Evolutionary conservation across 306 rosid species (phyloP).

Genomic region (Medicago ruthenica): DNA sequence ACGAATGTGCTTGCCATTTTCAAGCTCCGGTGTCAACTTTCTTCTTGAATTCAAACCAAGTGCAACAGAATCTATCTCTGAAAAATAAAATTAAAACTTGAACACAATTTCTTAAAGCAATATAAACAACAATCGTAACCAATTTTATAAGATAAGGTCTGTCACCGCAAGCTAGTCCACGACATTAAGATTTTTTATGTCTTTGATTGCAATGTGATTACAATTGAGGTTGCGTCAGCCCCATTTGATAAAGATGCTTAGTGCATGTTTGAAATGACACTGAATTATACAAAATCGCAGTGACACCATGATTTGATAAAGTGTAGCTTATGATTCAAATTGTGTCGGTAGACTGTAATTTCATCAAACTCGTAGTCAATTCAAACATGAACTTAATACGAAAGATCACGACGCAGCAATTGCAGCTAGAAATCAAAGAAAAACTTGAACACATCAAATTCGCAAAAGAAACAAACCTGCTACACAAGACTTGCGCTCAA

Average conservation of each 20-base stretch:
- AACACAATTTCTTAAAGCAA: not conserved
- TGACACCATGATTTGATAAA: no score
- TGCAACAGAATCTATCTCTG: slow-evolving; percentile 25
- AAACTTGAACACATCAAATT: slow-evolving; percentile 1
- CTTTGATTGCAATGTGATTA: not conserved
- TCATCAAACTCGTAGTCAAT: not conserved
- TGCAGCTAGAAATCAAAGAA: not conserved
- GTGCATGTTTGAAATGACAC: not conserved
- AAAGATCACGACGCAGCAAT: not conserved
- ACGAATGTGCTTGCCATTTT: slow-evolving; percentile 38
- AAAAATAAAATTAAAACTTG: not conserved
- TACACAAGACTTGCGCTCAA: slow-evolving; percentile 47
- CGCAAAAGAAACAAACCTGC: slow-evolving; percentile 59
- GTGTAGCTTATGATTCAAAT: not conserved
- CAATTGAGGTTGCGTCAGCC: not conserved
- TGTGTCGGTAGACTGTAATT: not conserved
- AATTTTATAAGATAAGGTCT: not conserved
- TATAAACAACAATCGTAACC: not conserved
- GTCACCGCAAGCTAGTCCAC: not conserved
- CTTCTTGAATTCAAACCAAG: slow-evolving; percentile 52
- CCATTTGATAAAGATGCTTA: not conserved
- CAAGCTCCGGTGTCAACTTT: slow-evolving; percentile 62
- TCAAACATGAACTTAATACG: not conserved
- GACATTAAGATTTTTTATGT: not conserved
- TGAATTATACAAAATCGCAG: not conserved